phyloP scores from a whole-genome alignment of 371 early-diverging fungal species.

The Enteropsectra breve region DNA sequence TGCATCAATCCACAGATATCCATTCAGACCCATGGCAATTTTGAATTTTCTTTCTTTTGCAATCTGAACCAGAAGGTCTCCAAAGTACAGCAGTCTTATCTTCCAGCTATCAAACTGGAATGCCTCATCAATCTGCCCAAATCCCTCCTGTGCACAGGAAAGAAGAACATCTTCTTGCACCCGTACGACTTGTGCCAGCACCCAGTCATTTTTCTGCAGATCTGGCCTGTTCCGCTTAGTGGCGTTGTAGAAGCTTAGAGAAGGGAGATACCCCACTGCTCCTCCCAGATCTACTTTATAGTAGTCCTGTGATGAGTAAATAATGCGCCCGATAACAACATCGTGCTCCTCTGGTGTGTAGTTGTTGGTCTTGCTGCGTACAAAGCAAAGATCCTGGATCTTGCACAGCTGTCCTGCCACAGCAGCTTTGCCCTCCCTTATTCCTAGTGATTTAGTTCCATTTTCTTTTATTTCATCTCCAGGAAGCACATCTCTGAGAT shows the following conservation, averaged over 20 bases:
- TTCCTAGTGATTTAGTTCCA: slow-evolving; percentile 21
- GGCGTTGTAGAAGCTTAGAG: slow-evolving; percentile 53
- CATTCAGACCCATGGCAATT: slow-evolving; percentile 52
- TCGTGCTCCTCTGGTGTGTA: slow-evolving; percentile 52
- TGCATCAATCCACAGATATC: slow-evolving; percentile 44
- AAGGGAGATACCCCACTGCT: slow-evolving; percentile 43
- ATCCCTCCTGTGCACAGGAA: slow-evolving; percentile 43
- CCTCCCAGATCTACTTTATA: slow-evolving; percentile 48
- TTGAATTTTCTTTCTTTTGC: slow-evolving; percentile 9
- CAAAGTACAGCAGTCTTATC: slow-evolving; percentile 43
- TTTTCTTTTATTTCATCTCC: slow-evolving; percentile 32
- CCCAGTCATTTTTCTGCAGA: slow-evolving; percentile 40
- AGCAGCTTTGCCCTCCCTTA: slow-evolving; percentile 11
- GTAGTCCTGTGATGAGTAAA: slow-evolving; percentile 39
- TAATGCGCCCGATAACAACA: slow-evolving; percentile 52
- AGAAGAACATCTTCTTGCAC: slow-evolving; percentile 41
- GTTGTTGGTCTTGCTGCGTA: slow-evolving; percentile 30
- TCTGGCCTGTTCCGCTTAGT: slow-evolving; percentile 59
- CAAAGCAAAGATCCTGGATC: slow-evolving; percentile 17
- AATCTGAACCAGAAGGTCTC: slow-evolving; percentile 26
- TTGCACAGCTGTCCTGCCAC: slow-evolving; percentile 27
- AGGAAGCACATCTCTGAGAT: slow-evolving; percentile 29
- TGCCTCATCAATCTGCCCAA: slow-evolving; percentile 49
- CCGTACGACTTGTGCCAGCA: slow-evolving; percentile 45
- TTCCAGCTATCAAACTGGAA: slow-evolving; percentile 41